Evolutionary conservation across 1,139 yeast genomes (phyloP).

Genomic region (Pichia sp.): DNA sequence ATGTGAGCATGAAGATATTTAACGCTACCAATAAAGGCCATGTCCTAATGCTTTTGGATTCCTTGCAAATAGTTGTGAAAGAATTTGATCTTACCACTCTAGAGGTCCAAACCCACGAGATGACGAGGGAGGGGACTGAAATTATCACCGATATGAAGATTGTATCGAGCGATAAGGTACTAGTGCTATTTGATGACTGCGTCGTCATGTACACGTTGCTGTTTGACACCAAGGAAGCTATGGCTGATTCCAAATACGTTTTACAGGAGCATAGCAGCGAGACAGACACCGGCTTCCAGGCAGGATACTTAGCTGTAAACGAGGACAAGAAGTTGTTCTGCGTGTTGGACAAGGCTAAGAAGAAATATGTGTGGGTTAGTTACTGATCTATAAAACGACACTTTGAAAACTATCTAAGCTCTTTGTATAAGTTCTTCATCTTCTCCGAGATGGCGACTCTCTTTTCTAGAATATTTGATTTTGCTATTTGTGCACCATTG

Average conservation of each 20-base stretch:
- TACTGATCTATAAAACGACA: background rate
- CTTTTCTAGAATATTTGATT: constrained; percentile 6
- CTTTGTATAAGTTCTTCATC: constrained; percentile 11
- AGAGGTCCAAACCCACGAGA: background rate
- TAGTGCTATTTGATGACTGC: constrained; percentile 7
- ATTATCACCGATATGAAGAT: constrained; percentile 11
- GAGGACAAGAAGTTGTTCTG: constrained; percentile 28
- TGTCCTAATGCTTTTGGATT: background rate
- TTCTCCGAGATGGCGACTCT: constrained; percentile 8
- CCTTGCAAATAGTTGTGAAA: background rate
- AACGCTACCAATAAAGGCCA: background rate
- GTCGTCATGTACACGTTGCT: background rate
- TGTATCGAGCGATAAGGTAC: constrained; percentile 7
- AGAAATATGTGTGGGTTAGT: constrained; percentile 33
- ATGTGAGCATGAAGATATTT: background rate
- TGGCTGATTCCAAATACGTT: background rate
- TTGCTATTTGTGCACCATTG: constrained; percentile 11
- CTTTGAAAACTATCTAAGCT: background rate
- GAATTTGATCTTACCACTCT: background rate
- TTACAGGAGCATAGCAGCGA: background rate
- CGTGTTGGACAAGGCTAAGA: constrained; percentile 38
- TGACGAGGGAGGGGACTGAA: background rate
- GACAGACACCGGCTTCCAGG: constrained; percentile 1
- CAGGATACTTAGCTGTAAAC: constrained; percentile 4
- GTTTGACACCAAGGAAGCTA: background rate